Evolutionary conservation across 257 asterid genomes (phyloP).

Genomic region (Solanum dulcamara): DNA sequence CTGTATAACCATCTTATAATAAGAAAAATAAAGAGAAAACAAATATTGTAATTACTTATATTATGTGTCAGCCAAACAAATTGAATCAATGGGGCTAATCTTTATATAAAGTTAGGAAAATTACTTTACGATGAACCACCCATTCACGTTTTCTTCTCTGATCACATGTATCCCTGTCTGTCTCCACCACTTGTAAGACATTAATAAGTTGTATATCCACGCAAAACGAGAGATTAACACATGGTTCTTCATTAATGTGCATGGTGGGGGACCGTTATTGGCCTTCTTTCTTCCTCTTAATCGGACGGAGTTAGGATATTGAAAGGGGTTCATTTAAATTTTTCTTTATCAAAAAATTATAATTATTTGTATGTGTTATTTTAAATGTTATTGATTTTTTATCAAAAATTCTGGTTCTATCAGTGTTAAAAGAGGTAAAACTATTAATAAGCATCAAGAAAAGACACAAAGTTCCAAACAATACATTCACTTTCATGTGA

Average conservation of each 20-base stretch:
- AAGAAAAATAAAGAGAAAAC: background rate
- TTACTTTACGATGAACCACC: background rate
- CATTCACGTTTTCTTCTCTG: background rate
- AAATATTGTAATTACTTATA: background rate
- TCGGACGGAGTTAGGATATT: background rate
- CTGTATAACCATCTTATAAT: background rate
- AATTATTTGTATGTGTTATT: too few relatives aligned
- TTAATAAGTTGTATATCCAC: background rate
- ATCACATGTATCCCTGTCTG: background rate
- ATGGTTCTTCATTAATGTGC: slow-evolving; percentile 3
- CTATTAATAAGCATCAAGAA: background rate
- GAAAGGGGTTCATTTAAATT: background rate
- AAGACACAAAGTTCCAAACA: background rate
- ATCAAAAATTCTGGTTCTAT: background rate
- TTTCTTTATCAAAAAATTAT: background rate
- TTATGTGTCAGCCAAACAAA: background rate
- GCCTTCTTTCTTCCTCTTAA: too few relatives aligned
- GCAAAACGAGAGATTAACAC: slow-evolving; percentile 13
- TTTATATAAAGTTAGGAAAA: background rate
- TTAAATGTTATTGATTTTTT: too few relatives aligned
- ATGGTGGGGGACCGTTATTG: slow-evolving; percentile 26
- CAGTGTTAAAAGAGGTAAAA: background rate
- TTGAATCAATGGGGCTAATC: background rate
- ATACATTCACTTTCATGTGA: background rate
- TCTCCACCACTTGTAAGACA: background rate